A percentile compares a stretch with the other conserved stretches of the same genome.
Evolutionary conservation across 768 basidiomycete genomes (phyloP).

Genomic region (Tulasnella sp.): DNA sequence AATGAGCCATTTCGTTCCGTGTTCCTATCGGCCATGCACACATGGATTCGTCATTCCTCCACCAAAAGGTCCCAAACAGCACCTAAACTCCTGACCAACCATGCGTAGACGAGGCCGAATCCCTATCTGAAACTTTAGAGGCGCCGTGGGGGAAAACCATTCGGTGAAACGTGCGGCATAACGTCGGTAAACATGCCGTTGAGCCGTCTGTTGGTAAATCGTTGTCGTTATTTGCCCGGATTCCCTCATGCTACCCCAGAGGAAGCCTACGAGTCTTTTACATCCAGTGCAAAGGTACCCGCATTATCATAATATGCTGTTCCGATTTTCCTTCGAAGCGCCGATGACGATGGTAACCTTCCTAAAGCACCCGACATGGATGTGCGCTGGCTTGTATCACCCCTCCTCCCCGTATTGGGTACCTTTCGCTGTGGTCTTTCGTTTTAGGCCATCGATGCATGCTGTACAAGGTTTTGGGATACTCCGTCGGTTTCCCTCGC

Average conservation of each 20-base stretch:
- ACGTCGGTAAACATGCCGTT: neutral
- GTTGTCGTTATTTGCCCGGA: too few species aligned
- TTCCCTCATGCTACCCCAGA: neutral
- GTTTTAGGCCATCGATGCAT: too few species aligned
- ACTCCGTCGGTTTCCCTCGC: too few species aligned
- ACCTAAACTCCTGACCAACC: conserved; percentile 4
- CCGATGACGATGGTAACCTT: too few species aligned
- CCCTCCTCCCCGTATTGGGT: too few species aligned
- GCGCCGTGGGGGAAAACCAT: neutral
- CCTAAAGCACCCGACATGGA: too few species aligned
- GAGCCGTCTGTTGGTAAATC: too few species aligned
- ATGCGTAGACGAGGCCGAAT: neutral
- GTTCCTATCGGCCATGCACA: conserved; percentile 7
- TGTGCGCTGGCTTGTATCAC: too few species aligned
- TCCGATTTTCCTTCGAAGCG: too few species aligned
- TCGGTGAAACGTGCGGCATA: conserved; percentile 3
- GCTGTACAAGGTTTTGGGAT: too few species aligned
- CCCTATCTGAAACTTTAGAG: neutral
- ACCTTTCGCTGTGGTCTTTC: too few species aligned
- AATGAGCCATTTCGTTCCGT: conserved; percentile 4
- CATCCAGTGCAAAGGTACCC: conserved; percentile 1
- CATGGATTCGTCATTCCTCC: neutral
- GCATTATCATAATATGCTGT: too few species aligned
- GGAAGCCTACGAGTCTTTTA: neutral
- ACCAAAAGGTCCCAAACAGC: neutral